Base-by-base conservation (phyloP, 2,329 filamentous ascomycete species). In the Botrytis fragariae region DNA sequence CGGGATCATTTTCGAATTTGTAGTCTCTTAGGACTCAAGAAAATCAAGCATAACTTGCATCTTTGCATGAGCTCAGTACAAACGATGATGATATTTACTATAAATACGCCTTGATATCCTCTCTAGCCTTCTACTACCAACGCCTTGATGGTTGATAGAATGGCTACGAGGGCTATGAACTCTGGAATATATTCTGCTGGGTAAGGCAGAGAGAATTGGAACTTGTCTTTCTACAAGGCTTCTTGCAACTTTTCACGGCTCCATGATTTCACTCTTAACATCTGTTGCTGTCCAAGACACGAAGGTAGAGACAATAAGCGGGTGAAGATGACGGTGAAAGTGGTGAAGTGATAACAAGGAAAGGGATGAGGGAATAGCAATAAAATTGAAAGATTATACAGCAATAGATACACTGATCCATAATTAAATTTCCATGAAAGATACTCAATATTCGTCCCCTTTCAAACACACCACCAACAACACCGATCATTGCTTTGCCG, bases 401-500 rank as follows among this genome's bases (percentile, higher is more conserved):
- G 29, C 29, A 14, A 29, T 12, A 14, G 3, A 25, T 7, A 8
- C 25, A 54, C 25, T 12, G 29, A n/a, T 8, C 2, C 12, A n/a
- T n/a, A 1, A 16, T 12, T 29, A 25, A 12, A 54, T 54, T 16
- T 16, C 2, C 5, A 16, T 16, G 12, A 6, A 16, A n/a, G 25
- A 29, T 7, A 2, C 12, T 29, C 8, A 54, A 25, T n/a, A 0
- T 5, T 16, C 29, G 3, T n/a, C 7, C 16, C 5, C 7, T 3
- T 16, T 29, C 12, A 29, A 16, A 54, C 5, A 1, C 12, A 4
- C 3, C 48, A 29, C 25, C 0, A 54, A n/a, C 14, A 54, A 25
- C 25, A 54, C 48, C 48, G 8, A 16, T 16, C 25, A 7, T 54
- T 54, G n/a, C 48, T 54, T 29, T 54, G 48, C 48, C 48, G 48